These are phyloP conservation scores for Astrothelium macrocarpum DNA, from an alignment of 495 filamentous ascomycete genomes.

Conservation along the genomic window DNA sequence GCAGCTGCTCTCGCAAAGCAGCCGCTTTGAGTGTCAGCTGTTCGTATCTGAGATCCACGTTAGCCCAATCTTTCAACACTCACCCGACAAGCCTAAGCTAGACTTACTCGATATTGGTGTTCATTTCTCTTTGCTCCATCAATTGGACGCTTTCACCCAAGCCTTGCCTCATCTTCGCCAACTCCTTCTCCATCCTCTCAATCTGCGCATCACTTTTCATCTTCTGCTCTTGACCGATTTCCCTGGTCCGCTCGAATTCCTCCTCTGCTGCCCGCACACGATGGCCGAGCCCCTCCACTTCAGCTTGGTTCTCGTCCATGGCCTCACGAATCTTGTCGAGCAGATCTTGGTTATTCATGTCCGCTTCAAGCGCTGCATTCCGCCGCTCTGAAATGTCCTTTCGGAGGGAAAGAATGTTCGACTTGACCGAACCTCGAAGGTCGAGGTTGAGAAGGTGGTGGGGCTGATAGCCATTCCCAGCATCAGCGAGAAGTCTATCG, in stretches of 20 bases:
- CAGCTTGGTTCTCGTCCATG: conserved; percentile 83
- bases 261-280: conserved; percentile 74
- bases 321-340: conserved; percentile 88
- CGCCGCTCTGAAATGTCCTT: conserved; percentile 85
- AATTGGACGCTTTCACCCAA: conserved; percentile 82
- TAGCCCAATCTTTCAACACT: conserved; percentile 1
- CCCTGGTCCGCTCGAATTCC: conserved; percentile 88
- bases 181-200: conserved; percentile 95
- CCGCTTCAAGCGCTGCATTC: conserved; percentile 68
- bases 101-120: conserved; percentile 80
- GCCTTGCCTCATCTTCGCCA: conserved; percentile 79
- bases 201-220: conserved; percentile 82
- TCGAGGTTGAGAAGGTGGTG: conserved; percentile 79
- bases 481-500: conserved; percentile 67
- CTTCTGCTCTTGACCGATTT: conserved; percentile 79
- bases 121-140: conserved; percentile 94
- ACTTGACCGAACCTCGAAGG: conserved; percentile 69
- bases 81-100: background rate
- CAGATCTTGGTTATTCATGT: conserved; percentile 83
- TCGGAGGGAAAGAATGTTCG: conserved; percentile 61
- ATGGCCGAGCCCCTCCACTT: conserved; percentile 87
- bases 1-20: conserved; percentile 79
- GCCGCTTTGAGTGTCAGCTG: conserved; percentile 77
- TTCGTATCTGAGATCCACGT: conserved; percentile 54
- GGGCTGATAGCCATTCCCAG: conserved; percentile 78